These are phyloP conservation scores for Fraxinus albicans DNA, from an alignment of 305 asterid genomes.

Conservation along the genomic window DNA sequence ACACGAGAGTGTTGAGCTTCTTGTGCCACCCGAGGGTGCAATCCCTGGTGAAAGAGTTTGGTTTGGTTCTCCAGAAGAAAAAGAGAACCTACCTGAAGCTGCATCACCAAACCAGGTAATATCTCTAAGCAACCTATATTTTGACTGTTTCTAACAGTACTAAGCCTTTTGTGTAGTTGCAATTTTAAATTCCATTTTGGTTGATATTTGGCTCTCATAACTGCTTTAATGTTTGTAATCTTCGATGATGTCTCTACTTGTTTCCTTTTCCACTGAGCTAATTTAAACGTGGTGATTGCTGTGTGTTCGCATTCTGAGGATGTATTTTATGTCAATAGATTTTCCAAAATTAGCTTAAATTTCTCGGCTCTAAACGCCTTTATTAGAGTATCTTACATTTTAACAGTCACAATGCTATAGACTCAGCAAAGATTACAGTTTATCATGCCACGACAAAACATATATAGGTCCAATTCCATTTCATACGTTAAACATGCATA, in stretches of 20 bases:
- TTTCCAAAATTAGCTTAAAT: background rate
- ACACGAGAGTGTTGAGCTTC: conserved; percentile 89
- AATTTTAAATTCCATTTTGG: background rate
- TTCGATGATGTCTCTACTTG: background rate
- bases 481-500: background rate
- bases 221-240: background rate
- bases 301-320: background rate
- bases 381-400: background rate
- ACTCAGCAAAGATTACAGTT: background rate
- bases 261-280: background rate
- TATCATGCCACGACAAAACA: background rate
- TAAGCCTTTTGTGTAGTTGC: background rate
- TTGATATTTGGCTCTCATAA: background rate
- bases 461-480: background rate
- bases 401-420: background rate
- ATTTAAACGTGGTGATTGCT: background rate
- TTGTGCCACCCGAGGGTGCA: conserved; percentile 77
- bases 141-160: background rate
- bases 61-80: conserved; percentile 80
- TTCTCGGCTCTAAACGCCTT: background rate
- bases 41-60: conserved; percentile 89
- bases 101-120: conserved; percentile 91
- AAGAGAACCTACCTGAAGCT: conserved; percentile 62
- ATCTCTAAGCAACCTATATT: background rate
- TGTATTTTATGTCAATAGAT: background rate